phyloP scores from a whole-genome alignment of 108 stramenopile species.

The Cyclotella baltica region DNA sequence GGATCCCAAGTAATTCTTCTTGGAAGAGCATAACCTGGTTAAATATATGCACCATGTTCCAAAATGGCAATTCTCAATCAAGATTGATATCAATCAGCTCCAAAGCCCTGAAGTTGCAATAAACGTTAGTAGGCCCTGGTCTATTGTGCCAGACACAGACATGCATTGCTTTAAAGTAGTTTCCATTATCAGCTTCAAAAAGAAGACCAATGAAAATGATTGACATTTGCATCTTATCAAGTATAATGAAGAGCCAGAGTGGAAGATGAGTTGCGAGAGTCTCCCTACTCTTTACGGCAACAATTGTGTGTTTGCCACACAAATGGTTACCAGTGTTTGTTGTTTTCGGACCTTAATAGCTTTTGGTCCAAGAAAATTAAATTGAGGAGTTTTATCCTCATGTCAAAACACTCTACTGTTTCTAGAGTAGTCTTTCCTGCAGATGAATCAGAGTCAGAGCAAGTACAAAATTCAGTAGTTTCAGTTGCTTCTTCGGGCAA shows the following conservation, averaged over 20 bases:
- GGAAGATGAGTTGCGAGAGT: slow-evolving; percentile 3
- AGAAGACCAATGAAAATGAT: no score
- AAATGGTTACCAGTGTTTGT: slow-evolving; percentile 2
- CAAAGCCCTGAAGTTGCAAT: no score
- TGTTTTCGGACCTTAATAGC: not conserved
- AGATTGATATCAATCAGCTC: no score
- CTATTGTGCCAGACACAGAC: no score
- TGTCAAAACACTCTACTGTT: not conserved
- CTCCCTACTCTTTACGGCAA: not conserved
- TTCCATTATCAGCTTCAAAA: no score
- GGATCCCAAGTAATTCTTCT: no score
- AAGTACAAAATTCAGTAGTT: not conserved
- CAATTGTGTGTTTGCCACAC: slow-evolving; percentile 16
- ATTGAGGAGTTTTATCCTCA: not conserved
- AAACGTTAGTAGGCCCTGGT: no score
- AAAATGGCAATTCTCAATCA: no score
- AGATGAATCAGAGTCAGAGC: not conserved
- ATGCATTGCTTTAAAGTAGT: no score
- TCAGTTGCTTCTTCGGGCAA: not conserved
- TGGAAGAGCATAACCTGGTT: no score
- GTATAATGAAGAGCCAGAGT: slow-evolving; percentile 16
- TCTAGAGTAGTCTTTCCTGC: not conserved
- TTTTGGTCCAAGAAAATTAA: not conserved
- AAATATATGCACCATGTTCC: no score
- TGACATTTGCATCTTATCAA: slow-evolving; percentile 8